Base-by-base conservation (phyloP, 176 grass and related monocot genomes). In the Carex kokanica region DNA sequence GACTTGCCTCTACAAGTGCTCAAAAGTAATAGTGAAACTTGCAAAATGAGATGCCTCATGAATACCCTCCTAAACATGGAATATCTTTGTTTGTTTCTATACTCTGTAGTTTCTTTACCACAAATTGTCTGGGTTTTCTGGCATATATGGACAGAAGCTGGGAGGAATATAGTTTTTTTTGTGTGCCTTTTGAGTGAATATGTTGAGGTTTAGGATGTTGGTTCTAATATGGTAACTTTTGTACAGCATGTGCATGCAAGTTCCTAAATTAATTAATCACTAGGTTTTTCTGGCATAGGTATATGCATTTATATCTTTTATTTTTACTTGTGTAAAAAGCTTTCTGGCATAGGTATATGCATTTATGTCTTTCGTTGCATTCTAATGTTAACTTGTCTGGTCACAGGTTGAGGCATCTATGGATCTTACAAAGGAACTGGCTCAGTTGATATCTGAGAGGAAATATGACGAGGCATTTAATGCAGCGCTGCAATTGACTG, bases 381-480 rank as follows among this genome's bases (percentile, higher is more conserved):
- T 75, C 18, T 60, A 49, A 51, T 85, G 70, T 79, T 49, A 38
- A 74, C 23, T 85, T 52, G 65, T 63, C 82, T 87, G 21, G 27
- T 89, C 72, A 60, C 77, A 95, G 96, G 88, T 93, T 65, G 91
- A 95, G 84, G 91, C 88, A 86, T 83, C 88, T 18, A 32, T 89
- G 17, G 88, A 98, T 57, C 91, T 89, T 21, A 86, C 80, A 83
- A 98, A 95, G 73, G 93, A 98, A 27, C 83, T 98, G 47, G 53
- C 82, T 52, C 88, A 88, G 60, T 78, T 98, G 55, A 88, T 95
- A 79, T 79, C 84, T 67, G 96, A 95, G 79, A 86, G 16, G 11
- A 98, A 98, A 67, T 92, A 87, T 6, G 91, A 95, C 6, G 93
- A 98, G 65, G 89, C 96, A 71, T 98, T 98, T 89, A 98, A 90